Evolutionary conservation across 2,329 filamentous ascomycete species (phyloP).

Genomic region (Diplocarpon mali): DNA sequence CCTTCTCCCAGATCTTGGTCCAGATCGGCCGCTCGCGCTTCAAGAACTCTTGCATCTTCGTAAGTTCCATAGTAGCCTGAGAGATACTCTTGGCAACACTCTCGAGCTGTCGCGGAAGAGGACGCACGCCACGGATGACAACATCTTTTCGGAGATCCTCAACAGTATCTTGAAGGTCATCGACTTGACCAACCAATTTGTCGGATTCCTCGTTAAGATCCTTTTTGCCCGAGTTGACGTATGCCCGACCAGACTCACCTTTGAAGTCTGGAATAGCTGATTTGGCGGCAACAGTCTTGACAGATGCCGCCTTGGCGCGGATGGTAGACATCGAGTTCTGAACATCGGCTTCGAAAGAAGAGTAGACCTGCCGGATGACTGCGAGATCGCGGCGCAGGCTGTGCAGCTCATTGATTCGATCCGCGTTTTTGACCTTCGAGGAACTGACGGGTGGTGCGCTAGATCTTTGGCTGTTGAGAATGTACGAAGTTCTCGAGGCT

Average conservation of each 20-base stretch:
- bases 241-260: conserved; percentile 69
- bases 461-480: conserved; percentile 12
- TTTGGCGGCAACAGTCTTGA: conserved; percentile 67
- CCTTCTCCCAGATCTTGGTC: conserved; percentile 99
- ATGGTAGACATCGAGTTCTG: conserved; percentile 78
- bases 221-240: conserved; percentile 81
- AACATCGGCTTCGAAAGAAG: conserved; percentile 80
- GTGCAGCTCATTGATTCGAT: conserved; percentile 68
- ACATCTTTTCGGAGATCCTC: conserved; percentile 97
- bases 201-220: conserved; percentile 79
- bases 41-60: conserved; percentile 89
- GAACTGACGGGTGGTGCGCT: conserved; percentile 23
- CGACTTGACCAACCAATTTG: conserved; percentile 79
- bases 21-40: conserved; percentile 87
- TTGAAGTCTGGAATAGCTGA: conserved; percentile 60
- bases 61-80: conserved; percentile 70
- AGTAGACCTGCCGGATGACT: conserved; percentile 85
- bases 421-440: conserved; percentile 30
- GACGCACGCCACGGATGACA: conserved; percentile 82
- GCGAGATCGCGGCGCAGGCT: conserved; percentile 79
- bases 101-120: conserved; percentile 82
- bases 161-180: conserved; percentile 93
- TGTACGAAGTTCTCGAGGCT: conserved; percentile 22
- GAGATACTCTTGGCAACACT: conserved; percentile 80
- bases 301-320: conserved; percentile 66